phyloP scores from a whole-genome alignment of 306 rosid species.

The Dryas octopetala region DNA sequence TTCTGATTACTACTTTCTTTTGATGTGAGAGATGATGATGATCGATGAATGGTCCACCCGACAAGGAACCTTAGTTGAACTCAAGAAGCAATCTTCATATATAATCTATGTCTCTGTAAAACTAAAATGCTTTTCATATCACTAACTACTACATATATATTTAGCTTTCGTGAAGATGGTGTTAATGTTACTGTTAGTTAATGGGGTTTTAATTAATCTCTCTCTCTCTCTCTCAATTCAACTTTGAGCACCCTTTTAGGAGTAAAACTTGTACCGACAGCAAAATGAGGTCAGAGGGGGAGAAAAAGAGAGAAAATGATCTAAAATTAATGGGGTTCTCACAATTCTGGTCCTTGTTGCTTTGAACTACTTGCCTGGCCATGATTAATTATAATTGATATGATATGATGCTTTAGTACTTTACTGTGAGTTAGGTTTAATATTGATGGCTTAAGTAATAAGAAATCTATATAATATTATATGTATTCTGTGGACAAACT shows the following conservation, averaged over 20 bases:
- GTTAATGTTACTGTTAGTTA: neutral
- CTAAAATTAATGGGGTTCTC: constrained; percentile 1
- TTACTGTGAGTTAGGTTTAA: constrained; percentile 11
- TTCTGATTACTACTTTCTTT: constrained; percentile 10
- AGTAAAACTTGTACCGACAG: constrained; percentile 37
- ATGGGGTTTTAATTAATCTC: neutral
- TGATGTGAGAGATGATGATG: constrained; percentile 21
- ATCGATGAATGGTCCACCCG: constrained; percentile 44
- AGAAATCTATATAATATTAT: neutral
- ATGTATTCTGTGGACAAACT: neutral
- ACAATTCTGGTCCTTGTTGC: constrained; percentile 5
- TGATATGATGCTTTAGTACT: neutral
- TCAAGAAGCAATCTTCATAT: constrained; percentile 49
- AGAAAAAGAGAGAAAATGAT: neutral
- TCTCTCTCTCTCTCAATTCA: neutral
- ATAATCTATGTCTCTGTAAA: neutral
- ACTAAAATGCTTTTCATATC: too few relatives aligned
- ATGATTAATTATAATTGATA: neutral
- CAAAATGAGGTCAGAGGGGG: constrained; percentile 37
- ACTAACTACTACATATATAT: neutral
- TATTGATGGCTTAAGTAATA: constrained; percentile 1
- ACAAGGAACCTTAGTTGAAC: constrained; percentile 44
- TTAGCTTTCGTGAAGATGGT: constrained; percentile 19
- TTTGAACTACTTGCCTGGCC: constrained; percentile 27
- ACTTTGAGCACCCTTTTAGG: constrained; percentile 12